These are phyloP conservation scores for Pelargonium myrrhifolium DNA, from an alignment of 441 rosid genomes.

Conservation along the genomic window DNA sequence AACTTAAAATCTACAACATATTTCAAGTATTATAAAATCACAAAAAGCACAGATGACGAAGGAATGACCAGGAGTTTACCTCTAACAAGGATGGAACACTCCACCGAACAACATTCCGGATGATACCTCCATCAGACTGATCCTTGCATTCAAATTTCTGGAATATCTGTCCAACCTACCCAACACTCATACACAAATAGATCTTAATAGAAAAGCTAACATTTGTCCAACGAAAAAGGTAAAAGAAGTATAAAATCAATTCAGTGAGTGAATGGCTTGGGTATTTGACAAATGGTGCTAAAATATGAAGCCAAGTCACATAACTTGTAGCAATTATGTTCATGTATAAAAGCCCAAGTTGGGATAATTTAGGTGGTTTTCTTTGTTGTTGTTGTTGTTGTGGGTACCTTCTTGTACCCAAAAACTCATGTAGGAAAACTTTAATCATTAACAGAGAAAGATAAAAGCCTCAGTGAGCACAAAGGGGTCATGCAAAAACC, in stretches of 20 bases:
- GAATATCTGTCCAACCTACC: slow-evolving; percentile 79
- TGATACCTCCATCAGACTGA: slow-evolving; percentile 50
- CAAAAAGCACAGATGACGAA: slow-evolving; percentile 12
- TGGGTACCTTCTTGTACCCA: too few relatives aligned
- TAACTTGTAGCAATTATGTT: not conserved
- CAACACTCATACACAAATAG: slow-evolving; percentile 18
- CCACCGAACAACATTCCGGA: slow-evolving; percentile 81
- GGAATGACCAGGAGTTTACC: slow-evolving; percentile 30
- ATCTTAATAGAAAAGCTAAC: slow-evolving; percentile 11
- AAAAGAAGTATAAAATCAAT: not conserved
- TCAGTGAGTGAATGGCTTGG: not conserved
- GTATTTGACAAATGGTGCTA: not conserved
- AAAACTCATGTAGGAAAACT: too few relatives aligned
- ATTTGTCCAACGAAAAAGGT: not conserved
- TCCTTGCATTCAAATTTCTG: slow-evolving; percentile 72
- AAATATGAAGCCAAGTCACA: not conserved
- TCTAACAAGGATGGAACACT: slow-evolving; percentile 70
- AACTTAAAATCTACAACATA: not conserved
- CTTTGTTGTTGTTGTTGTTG: too few relatives aligned
- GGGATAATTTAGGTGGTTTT: too few relatives aligned
- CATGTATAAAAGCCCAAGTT: too few relatives aligned
- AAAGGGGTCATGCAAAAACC: too few relatives aligned
- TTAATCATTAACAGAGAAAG: too few relatives aligned
- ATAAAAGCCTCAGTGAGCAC: too few relatives aligned
- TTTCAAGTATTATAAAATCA: slow-evolving; percentile 2